These are phyloP conservation scores for Alectoria sarmentosa DNA, from an alignment of 495 filamentous ascomycete species.

Conservation along the genomic window DNA sequence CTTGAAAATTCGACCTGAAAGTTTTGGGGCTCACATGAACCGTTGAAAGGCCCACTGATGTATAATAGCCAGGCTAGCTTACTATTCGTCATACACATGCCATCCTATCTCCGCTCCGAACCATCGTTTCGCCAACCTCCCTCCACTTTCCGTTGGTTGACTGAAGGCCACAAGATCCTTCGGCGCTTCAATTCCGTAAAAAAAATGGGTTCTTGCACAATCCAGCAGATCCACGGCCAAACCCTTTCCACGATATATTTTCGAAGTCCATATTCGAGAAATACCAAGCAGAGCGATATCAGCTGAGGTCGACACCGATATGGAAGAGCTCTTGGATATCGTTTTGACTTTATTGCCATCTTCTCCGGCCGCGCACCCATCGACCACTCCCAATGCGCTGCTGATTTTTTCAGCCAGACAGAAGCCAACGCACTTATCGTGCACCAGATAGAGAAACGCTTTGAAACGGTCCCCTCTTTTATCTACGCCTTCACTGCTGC, in stretches of 20 bases:
- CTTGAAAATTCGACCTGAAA: too few species aligned
- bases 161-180: constrained; percentile 63
- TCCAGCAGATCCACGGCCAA: constrained; percentile 58
- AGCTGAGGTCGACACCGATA: constrained; percentile 34
- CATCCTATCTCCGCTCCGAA: constrained; percentile 47
- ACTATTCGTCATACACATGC: constrained; percentile 40
- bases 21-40: too few species aligned
- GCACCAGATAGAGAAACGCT: constrained; percentile 56
- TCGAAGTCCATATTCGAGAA: constrained; percentile 68
- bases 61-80: not conserved
- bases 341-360: constrained; percentile 26
- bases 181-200: constrained; percentile 58
- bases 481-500: constrained; percentile 13
- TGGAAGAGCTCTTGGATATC: constrained; percentile 36
- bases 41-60: not conserved
- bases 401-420: constrained; percentile 60
- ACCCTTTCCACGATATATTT: constrained; percentile 49
- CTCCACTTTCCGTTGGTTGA: constrained; percentile 68
- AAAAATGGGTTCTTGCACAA: constrained; percentile 53
- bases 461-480: constrained; percentile 48
- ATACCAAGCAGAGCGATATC: constrained; percentile 56
- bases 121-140: constrained; percentile 54
- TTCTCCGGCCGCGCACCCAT: constrained; percentile 24
- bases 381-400: constrained; percentile 47
- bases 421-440: constrained; percentile 57